phyloP scores from a whole-genome alignment of 179 eudicot genomes.

The Beta corolliflora region DNA sequence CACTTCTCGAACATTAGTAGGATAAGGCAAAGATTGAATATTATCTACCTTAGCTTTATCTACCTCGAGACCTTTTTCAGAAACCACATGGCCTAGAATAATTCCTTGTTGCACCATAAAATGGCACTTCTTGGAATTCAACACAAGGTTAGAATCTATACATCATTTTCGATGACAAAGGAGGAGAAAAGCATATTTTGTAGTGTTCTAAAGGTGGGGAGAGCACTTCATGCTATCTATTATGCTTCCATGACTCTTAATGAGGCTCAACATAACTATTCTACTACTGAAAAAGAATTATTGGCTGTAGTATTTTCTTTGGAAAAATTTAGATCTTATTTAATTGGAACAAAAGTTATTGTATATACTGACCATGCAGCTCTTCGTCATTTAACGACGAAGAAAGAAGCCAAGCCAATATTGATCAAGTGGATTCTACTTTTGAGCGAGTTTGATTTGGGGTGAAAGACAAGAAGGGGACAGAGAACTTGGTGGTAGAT shows the following conservation, averaged over 20 bases:
- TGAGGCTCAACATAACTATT: background rate
- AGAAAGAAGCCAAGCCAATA: slow-evolving; percentile 1
- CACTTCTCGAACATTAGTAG: too few species aligned
- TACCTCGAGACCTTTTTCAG: too few species aligned
- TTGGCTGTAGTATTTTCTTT: background rate
- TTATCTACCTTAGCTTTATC: too few species aligned
- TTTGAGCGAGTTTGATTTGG: slow-evolving; percentile 14
- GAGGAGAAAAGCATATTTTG: too few species aligned
- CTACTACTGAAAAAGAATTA: background rate
- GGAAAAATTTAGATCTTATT: background rate
- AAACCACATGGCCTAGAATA: too few species aligned
- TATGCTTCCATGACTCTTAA: background rate
- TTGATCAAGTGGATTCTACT: slow-evolving; percentile 1
- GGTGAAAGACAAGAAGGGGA: background rate
- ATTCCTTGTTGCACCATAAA: too few species aligned
- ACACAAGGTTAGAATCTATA: too few species aligned
- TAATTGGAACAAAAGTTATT: background rate
- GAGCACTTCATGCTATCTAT: background rate
- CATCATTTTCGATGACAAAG: too few species aligned
- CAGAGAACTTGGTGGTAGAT: background rate
- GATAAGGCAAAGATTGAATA: too few species aligned
- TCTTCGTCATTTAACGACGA: background rate
- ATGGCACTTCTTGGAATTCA: too few species aligned
- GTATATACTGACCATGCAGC: slow-evolving; percentile 5
- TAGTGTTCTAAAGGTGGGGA: background rate